Base-by-base conservation (phyloP, 108 stramenopile genomes). In the Nitzschia sp. region DNA sequence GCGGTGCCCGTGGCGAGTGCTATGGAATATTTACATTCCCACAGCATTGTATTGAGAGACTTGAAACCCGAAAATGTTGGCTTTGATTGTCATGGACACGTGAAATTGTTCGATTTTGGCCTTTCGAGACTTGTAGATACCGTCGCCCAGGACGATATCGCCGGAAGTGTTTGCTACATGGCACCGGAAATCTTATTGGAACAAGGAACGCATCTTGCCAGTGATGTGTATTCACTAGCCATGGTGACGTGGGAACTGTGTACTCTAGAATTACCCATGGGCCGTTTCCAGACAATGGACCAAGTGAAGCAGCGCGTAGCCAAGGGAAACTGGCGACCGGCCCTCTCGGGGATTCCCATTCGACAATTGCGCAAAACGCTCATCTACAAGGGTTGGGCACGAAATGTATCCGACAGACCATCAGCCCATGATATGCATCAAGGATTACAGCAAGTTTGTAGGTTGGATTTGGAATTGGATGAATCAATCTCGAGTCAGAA, bases 21-120 rank as follows among this genome's bases (percentile, higher is more conserved):
- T 1, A 48, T 85, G 63, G 38, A 67, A 46, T 85, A 78, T 57
- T 54, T 85, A 35, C 84, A 85, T 72, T 49, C 53, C 1, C 46
- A 75, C 0, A 26, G 66, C 25, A 66, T 81, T 42, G 64, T 85
- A 0, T 79, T 59, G 21, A 49, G 85, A 11, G 85, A 85, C 64
- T 45, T 85, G 27, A 85, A 85, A 56, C 82, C 83, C 17, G 77
- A 80, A 24, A 86, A 86, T 71, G 70, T 86, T 60, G 85, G 85
- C 26, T 85, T 85, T 67, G 76, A 77, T 57, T 6, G 46, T 6
- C 1, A 51, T 1, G 64, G 70, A 1, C 64, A 72, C n/a, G 49
- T 78, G 34, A 66, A 64, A 25, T 17, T 78, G 15, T 73, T 73
- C 55, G 78, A 79, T 49, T 79, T 79, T 73, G 78, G 83, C 3